Base-by-base conservation (phyloP, 768 basidiomycete genomes). In the Kwoniella europaea region DNA sequence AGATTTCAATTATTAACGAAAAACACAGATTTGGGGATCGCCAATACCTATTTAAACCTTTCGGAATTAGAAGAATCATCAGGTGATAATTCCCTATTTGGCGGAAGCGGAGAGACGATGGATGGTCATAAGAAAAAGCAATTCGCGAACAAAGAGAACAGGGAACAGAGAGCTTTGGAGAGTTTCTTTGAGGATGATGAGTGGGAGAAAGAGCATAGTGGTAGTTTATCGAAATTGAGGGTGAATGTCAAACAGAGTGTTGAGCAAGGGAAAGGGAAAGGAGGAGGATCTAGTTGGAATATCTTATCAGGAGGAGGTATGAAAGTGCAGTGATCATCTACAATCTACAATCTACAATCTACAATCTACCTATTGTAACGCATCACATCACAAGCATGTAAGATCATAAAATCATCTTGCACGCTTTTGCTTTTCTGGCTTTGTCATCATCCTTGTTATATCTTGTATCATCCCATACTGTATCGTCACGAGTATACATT, bases 1-100 rank as follows among this genome's bases (percentile, higher is more conserved):
- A 64, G 77, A 65, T 83, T 83, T 67, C 82, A 83, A 64, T 64
- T 83, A 4, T 29, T 83, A 42, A 83, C 81, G 10, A 83, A 83
- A 60, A 76, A 71, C 1, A 59, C 62, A 3, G 81, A 83, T 69
- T 65, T 66, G 18, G 65, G 58, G 0, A 73, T 83, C 4, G 82
- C 79, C 0, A 59, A 65, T 62, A 75, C 74, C 1, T 81, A 81
- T 56, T 41, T 81, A 1, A 65, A 46, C 27, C 53, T 81, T 7
- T 74, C 61, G 44, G 63, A 63, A 15, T 57, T 68, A 42, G 65
- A 35, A 18, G 75, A 71, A 24, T 68, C 67, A 18, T n/a, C 16
- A 4, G 35, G 35, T 7, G 35, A 35, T 46, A 20, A 74, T 65
- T 41, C 18, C n/a, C 22, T 41, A 7, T 1, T 2, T 59, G 4